These are phyloP conservation scores for Oidiodendron maius DNA, from an alignment of 495 filamentous ascomycete genomes.

Conservation along the genomic window DNA sequence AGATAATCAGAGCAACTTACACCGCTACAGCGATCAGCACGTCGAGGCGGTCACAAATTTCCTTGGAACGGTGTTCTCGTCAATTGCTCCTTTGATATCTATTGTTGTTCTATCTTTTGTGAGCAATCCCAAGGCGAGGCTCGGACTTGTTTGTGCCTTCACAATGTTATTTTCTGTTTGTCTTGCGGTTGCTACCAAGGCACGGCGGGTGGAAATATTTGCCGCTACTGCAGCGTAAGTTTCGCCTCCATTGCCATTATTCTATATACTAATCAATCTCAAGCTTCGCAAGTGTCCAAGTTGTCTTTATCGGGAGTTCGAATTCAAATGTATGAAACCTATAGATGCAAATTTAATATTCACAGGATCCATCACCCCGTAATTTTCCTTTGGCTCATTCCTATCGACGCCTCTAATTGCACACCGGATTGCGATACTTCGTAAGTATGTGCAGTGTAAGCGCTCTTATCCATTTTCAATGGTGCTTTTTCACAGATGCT, in stretches of 20 bases:
- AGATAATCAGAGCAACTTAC: conserved; percentile 3
- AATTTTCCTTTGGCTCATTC: too few relatives aligned
- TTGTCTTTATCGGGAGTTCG: conserved; percentile 8
- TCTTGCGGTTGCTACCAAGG: conserved; percentile 6
- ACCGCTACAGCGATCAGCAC: conserved; percentile 3
- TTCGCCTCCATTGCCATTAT: neutral
- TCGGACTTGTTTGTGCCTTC: conserved; percentile 8
- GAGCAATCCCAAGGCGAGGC: neutral
- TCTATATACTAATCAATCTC: neutral
- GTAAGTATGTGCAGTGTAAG: too few relatives aligned
- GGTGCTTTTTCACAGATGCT: too few relatives aligned
- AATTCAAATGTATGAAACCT: conserved; percentile 3
- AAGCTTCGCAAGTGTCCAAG: conserved; percentile 10
- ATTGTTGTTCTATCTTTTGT: conserved; percentile 7
- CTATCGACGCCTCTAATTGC: too few relatives aligned
- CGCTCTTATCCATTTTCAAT: too few relatives aligned
- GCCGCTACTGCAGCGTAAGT: conserved; percentile 4
- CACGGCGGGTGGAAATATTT: conserved; percentile 2
- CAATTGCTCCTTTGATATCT: conserved; percentile 4
- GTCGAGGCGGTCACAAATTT: neutral
- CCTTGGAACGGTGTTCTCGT: conserved; percentile 6
- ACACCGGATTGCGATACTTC: too few relatives aligned
- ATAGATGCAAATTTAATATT: too few relatives aligned
- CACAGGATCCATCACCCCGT: too few relatives aligned
- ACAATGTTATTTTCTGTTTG: conserved; percentile 2